Percentiles rank a stretch among this genome's conserved stretches.
Evolutionary conservation across 2,329 filamentous ascomycete species (phyloP).

Genomic region (Epichloe uncinata): DNA sequence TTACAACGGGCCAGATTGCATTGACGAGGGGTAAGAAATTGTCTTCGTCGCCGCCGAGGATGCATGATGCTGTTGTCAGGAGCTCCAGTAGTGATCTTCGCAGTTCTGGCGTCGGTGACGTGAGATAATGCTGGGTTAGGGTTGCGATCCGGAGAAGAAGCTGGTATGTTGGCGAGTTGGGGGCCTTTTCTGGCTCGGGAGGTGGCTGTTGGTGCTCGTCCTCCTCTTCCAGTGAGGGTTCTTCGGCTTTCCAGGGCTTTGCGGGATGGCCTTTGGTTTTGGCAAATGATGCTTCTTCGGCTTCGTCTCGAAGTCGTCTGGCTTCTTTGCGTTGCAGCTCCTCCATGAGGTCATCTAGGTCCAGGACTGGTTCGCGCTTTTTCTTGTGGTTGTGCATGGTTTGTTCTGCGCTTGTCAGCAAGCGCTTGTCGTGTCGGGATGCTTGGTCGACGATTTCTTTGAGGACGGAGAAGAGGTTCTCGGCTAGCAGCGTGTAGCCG

Average conservation of each 20-base stretch:
- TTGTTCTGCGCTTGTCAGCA: slow-evolving; percentile 28
- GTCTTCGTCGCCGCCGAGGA: slow-evolving; percentile 64
- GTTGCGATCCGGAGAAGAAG: slow-evolving; percentile 69
- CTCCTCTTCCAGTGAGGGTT: slow-evolving; percentile 17
- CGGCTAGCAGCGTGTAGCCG: slow-evolving; percentile 76
- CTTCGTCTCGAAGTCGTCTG: slow-evolving; percentile 20
- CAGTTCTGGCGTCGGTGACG: slow-evolving; percentile 67
- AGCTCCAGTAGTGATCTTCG: slow-evolving; percentile 68
- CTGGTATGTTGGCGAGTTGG: slow-evolving; percentile 67
- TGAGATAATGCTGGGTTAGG: slow-evolving; percentile 81
- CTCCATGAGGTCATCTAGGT: slow-evolving; percentile 33
- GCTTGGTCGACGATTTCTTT: slow-evolving; percentile 76
- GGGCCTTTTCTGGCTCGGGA: slow-evolving; percentile 36
- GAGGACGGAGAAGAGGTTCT: slow-evolving; percentile 71
- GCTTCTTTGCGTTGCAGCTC: slow-evolving; percentile 47
- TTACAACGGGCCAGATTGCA: slow-evolving; percentile 75
- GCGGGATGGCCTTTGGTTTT: slow-evolving; percentile 16
- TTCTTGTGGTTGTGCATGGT: slow-evolving; percentile 30
- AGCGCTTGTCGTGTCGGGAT: slow-evolving; percentile 40
- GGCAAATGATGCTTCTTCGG: slow-evolving; percentile 17
- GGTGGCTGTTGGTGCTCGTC: slow-evolving; percentile 22
- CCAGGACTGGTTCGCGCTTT: slow-evolving; percentile 15
- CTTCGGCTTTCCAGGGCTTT: slow-evolving; percentile 25
- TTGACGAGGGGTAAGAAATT: slow-evolving; percentile 82
- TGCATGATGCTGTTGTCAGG: slow-evolving; percentile 56